Evolutionary conservation across 2,329 filamentous ascomycete species (phyloP).

Genomic region (Ceratocystis cubensis): DNA sequence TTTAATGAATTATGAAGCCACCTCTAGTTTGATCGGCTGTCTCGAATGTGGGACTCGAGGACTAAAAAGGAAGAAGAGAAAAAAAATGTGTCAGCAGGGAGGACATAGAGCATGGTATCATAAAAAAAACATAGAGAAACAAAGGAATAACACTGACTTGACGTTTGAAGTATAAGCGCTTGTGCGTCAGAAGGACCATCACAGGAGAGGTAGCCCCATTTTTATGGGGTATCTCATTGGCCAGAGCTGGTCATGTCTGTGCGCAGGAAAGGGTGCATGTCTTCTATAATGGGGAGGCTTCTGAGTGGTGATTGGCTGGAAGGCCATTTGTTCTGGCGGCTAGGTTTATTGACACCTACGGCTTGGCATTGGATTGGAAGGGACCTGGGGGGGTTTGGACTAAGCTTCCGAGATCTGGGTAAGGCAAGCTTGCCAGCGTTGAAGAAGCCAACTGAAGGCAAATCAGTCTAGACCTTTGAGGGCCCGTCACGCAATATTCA

Average conservation of each 20-base stretch:
- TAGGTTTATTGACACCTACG: conserved; percentile 10
- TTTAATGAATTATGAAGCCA: background rate
- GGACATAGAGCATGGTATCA: no score
- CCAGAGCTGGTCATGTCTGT: background rate
- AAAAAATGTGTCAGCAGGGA: background rate
- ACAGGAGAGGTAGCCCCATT: background rate
- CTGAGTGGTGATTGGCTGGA: conserved; percentile 1
- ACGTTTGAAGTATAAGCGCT: background rate
- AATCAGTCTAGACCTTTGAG: no score
- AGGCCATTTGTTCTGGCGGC: conserved; percentile 2
- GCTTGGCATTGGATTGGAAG: background rate
- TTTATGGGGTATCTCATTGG: background rate
- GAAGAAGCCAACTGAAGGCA: background rate
- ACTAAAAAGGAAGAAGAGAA: background rate
- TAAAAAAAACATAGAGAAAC: background rate
- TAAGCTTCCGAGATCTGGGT: no score
- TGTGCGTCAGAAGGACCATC: background rate
- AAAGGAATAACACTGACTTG: background rate
- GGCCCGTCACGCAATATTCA: no score
- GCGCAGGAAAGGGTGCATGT: background rate
- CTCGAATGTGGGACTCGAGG: background rate
- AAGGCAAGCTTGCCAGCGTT: background rate
- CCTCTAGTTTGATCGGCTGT: background rate
- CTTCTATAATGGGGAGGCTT: background rate
- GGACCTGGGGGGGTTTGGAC: no score